Evolutionary conservation across 2,329 filamentous ascomycete species (phyloP), one percentile per base, ranked within the genome.

Genomic region (Stachybotrys echinatus): DNA sequence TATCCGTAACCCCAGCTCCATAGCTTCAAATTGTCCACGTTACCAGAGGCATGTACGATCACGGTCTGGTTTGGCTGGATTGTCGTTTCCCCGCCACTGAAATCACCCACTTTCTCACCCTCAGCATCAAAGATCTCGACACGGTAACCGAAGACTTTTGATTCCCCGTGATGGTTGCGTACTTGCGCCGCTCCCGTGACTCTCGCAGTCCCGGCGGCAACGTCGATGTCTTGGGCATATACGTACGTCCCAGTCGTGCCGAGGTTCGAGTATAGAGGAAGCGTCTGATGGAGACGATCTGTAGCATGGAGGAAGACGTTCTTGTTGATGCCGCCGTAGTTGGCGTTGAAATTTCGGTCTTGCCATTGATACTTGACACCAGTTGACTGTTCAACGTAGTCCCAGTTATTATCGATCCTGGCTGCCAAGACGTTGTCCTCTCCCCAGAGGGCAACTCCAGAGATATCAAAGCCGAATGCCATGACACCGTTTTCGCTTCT

Each of bases 1-100:
- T 42, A 42, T 42, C 40, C 40, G 19, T 42, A 42, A 6, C 40
- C 40, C 40, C 40, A 42, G n/a, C 40, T 42, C 40, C 40, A 42
- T 8, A 42, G 23, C 14, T 42, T 19, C 17, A 42, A 18, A 42
- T 42, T 21, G 14, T 19, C n/a, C 5, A 42, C 18, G 14, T 42
- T 21, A 14, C 18, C 23, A 5, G 40, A 42, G 12, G 23, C 8
- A 6, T 19, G 20, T 12, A 42, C 20, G 40, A 6, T 42, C 12
- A 21, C 40, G 20, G 40, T 42, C 40, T 42, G 40, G n/a, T 42
- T 42, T 42, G 6, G 18, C 23, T 18, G 4, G 14, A 42, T 42
- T 42, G 18, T 42, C 23, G n/a, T 18, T 21, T 19, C 23, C 5
- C n/a, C n/a, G n/a, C n/a, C n/a, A n/a, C n/a, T n/a, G n/a, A n/a